Base-by-base conservation (phyloP, 164 flowering plant species). In the Euptelea pleiosperma region DNA sequence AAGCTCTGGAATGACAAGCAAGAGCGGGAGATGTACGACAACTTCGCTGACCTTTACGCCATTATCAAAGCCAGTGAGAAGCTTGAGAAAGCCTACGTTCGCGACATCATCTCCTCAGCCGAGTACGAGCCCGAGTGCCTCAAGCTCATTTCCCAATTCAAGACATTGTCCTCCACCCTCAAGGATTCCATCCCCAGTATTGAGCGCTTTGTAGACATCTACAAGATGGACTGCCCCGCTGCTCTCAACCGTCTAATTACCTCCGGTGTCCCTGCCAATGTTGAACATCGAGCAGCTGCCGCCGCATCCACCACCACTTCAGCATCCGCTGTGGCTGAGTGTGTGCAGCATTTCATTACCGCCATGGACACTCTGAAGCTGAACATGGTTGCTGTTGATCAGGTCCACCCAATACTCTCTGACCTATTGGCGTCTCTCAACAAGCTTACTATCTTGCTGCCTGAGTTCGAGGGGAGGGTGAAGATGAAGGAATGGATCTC, bases 1-100 rank as follows among this genome's bases (percentile, higher is more conserved):
- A 93, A 87, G 80, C 85, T 93, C 8, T 86, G 89, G 94, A 80
- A 84, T 58, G 96, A 89, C 78, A 90, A 90, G 82, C 91, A 92
- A 10, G 97, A 93, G 70, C 75, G 98, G 52, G 98, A 93, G 60
- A 86, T 84, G 97, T 84, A 90, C 51, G 98, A 90, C 29, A 93
- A 82, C 61, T 87, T 93, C 34, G 96, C 97, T 0, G 96, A 90
- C 67, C 84, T 93, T 2, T 90, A 69, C 63, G 92, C 98, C 29
- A 92, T 92, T 6, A 84, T 92, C 18, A 86, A 87, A 65, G 82
- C 93, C 14, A 87, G 96, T 0, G 97, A 92, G 71, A 92, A 87
- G 89, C 84, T 92, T 3, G 97, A 89, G 63, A 93, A 86, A 72
- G 91, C 89, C 0, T 93, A 93, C 46, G 75, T 93, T 19, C 82